Percentiles rank a stretch among this genome's conserved stretches.
Evolutionary conservation across 768 basidiomycete genomes (phyloP).

Genomic region (Mycena epipterygia): DNA sequence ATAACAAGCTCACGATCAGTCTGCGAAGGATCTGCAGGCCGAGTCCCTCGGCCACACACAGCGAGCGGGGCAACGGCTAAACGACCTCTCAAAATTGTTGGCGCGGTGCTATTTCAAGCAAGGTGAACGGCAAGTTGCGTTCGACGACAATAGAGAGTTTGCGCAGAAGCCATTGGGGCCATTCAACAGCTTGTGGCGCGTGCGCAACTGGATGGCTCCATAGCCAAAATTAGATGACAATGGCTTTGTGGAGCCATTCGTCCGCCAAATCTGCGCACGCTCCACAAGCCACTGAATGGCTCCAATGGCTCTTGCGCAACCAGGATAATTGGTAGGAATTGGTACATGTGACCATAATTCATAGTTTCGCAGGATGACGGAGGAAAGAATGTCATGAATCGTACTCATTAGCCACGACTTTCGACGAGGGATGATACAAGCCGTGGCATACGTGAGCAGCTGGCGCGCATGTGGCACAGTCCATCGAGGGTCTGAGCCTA

Average conservation of each 20-base stretch:
- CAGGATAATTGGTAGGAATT: too few species aligned
- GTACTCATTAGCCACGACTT: constrained; percentile 89
- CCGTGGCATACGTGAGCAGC: constrained; percentile 94
- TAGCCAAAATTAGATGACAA: too few species aligned
- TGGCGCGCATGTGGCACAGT: constrained; percentile 91
- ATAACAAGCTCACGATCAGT: constrained; percentile 81
- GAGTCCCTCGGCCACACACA: constrained; percentile 66
- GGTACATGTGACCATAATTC: constrained; percentile 59
- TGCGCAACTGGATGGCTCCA: too few species aligned
- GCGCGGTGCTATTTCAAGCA: constrained; percentile 98
- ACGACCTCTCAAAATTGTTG: constrained; percentile 82
- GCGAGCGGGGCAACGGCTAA: constrained; percentile 68
- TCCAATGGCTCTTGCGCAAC: too few species aligned
- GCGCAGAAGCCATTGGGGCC: too few species aligned
- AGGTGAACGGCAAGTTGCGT: constrained; percentile 92
- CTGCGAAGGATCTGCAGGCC: constrained; percentile 84
- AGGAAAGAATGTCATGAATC: constrained; percentile 84
- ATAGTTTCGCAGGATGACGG: constrained; percentile 46
- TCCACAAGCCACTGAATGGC: too few species aligned
- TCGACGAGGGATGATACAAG: constrained; percentile 96
- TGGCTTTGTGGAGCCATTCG: too few species aligned
- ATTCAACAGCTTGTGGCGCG: too few species aligned
- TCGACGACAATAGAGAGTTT: too few species aligned
- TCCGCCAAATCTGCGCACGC: too few species aligned
- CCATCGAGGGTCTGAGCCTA: constrained; percentile 74